Conservation (phyloP, 768 basidiomycete genomes). For the Mycena amicta region DNA sequence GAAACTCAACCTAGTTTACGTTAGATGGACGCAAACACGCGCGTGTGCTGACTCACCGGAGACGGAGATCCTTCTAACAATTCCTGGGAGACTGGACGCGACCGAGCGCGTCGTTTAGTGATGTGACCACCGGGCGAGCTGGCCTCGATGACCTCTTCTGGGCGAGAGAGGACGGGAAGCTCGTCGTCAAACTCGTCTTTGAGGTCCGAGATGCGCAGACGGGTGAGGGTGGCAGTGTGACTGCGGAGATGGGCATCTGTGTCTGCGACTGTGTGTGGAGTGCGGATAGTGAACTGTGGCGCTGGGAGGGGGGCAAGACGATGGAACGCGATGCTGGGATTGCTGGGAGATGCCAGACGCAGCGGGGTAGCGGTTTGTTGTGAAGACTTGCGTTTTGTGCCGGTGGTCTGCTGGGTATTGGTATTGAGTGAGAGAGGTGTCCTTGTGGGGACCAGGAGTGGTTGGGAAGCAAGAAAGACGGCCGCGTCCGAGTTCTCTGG, state of each 20-base stretch:
- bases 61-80: constrained; percentile 57
- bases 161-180: constrained; percentile 1
- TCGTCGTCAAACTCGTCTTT: constrained; percentile 41
- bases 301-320: constrained; percentile 39
- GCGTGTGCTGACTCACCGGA: constrained; percentile 36
- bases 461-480: constrained; percentile 59
- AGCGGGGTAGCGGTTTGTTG: constrained; percentile 65
- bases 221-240: constrained; percentile 38
- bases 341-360: constrained; percentile 51
- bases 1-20: constrained; percentile 35
- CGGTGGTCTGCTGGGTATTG: constrained; percentile 38
- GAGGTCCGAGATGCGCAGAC: constrained; percentile 50
- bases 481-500: constrained; percentile 60
- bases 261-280: constrained; percentile 37
- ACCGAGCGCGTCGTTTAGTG: constrained; percentile 72
- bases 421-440: constrained; percentile 44
- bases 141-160: constrained; percentile 64
- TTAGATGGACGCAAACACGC: not conserved
- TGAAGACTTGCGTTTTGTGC: constrained; percentile 69
- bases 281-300: constrained; percentile 34
- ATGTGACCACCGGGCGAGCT: constrained; percentile 80
- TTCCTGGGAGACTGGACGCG: constrained; percentile 71
- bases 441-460: constrained; percentile 63
- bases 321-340: constrained; percentile 40
- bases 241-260: constrained; percentile 30